Evolutionary conservation across 306 rosid genomes (phyloP), one percentile per base, ranked within the genome.

Genomic region (Glycyrrhiza uralensis): DNA sequence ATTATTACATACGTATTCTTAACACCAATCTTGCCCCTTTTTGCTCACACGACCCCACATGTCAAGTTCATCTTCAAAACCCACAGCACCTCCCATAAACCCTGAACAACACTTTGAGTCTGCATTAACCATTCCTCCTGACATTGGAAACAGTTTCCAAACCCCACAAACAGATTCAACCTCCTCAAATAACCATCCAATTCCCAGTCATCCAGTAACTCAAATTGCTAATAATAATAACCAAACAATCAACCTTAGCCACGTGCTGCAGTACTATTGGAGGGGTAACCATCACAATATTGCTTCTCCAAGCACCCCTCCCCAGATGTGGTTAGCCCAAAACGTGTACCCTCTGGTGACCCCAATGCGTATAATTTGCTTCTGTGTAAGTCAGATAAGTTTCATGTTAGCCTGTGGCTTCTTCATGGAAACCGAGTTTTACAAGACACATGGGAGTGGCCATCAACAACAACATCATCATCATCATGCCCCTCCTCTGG

Each of bases 341-440:
- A 71, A 78, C 8, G 78, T 71, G 2, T 44, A 64, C n/a, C 78
- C 82, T 33, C 52, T 55, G 22, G 14, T 71, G 82, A 64, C 78
- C 28, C 82, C 78, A 72, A 44, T 32, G 78, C 78, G 74, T 64
- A 51, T 78, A n/a, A 39, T 38, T 0, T 30, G 8, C 4, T 71
- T 29, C 51, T 11, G 15, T 2, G 3, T 62, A 2, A 4, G 73
- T 17, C 11, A 14, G 2, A 20, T 32, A 4, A 54, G 56, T 60
- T 79, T 73, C 45, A 44, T 55, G 24, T 45, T 79, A 8, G 74
- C 74, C 1, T 64, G 39, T 32, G 51, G 46, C 8, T 54, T 2
- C 23, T 79, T 55, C 49, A 64, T 49, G 38, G n/a, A 64, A 22
- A 63, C 82, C 0, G 39, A 64, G 63, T 71, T 35, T 50, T 79